Base-by-base conservation (phyloP, 2,329 filamentous ascomycete species). In the Karstenula rhodostoma region DNA sequence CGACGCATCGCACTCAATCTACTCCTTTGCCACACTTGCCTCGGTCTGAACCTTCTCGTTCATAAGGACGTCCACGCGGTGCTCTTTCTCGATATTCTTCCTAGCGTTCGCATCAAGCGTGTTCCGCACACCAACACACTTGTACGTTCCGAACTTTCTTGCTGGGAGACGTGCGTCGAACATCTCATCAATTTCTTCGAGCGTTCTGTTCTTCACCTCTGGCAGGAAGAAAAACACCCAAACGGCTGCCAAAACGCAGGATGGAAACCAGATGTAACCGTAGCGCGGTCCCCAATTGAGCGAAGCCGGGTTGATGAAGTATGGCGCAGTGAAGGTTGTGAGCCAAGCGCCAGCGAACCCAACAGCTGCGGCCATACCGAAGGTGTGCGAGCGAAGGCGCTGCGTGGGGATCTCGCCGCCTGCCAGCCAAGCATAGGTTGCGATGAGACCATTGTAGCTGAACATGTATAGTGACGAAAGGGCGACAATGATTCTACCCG, bases 231-330 rank as follows among this genome's bases (percentile, higher is more conserved):
- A 78, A 47, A 72, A 76, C 0, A 75, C 73, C 71, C 71, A 76
- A n/a, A 60, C 63, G 42, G 66, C 75, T 7, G 62, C 67, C 32
- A 78, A 60, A 0, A 73, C 58, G 56, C 75, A 77, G 1, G 70
- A 73, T 19, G 75, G 75, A n/a, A 73, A 79, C 85, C 85, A 87
- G 56, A 87, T 85, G 64, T 84, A 87, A 2, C 85, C 72, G 52
- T 87, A 87, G 60, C 83, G 83, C 0, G 85, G 85, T 0, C 85
- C 85, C 85, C 85, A 88, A 65, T 84, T 82, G 42, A 88, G 71
- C 0, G 81, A 72, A 15, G 76, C 70, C 0, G 83, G 82, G 63
- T 87, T 87, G 73, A 88, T 87, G 65, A 87, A 87, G 66, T 87
- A 87, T 0, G 85, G 85, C 2, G 85, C 84, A 0, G 85, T 87